Evolutionary conservation across 352 stramenopile genomes (phyloP).

Genomic region (Plasmopara viticola): DNA sequence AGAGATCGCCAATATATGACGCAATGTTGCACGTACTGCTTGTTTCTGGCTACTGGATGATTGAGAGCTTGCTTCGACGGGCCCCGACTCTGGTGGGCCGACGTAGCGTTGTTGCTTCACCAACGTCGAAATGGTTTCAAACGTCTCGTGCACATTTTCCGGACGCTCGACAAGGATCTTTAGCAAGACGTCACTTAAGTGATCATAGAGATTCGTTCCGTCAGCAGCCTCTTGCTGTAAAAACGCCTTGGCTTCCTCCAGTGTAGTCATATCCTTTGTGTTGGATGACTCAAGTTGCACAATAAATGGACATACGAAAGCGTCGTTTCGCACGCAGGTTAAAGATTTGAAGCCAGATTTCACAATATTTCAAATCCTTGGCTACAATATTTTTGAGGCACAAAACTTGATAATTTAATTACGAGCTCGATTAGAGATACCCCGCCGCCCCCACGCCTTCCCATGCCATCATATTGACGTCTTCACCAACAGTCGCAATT

Average conservation of each 20-base stretch:
- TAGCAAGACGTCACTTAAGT: constrained; percentile 78
- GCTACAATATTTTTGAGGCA: too few relatives aligned
- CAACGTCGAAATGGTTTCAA: constrained; percentile 81
- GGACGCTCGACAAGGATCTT: constrained; percentile 84
- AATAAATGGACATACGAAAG: constrained; percentile 1
- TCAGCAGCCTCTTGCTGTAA: constrained; percentile 71
- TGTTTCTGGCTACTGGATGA: constrained; percentile 42
- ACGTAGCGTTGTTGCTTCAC: constrained; percentile 81
- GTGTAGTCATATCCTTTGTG: constrained; percentile 42
- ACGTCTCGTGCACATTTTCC: constrained; percentile 76
- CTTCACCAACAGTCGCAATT: constrained; percentile 38
- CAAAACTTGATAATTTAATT: neutral
- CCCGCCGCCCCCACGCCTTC: constrained; percentile 59
- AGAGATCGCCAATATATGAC: constrained; percentile 1
- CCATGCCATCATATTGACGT: constrained; percentile 63
- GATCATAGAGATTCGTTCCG: constrained; percentile 81
- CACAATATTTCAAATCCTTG: neutral
- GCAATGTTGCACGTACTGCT: constrained; percentile 30
- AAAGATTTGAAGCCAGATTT: constrained; percentile 15
- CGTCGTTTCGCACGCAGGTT: neutral
- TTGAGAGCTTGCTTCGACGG: constrained; percentile 15
- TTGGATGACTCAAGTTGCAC: constrained; percentile 4
- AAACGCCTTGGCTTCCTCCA: constrained; percentile 87
- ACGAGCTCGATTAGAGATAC: constrained; percentile 31
- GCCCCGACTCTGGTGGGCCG: constrained; percentile 25